Conservation (phyloP, 495 filamentous ascomycete species). For the Bombardia bombarda region DNA sequence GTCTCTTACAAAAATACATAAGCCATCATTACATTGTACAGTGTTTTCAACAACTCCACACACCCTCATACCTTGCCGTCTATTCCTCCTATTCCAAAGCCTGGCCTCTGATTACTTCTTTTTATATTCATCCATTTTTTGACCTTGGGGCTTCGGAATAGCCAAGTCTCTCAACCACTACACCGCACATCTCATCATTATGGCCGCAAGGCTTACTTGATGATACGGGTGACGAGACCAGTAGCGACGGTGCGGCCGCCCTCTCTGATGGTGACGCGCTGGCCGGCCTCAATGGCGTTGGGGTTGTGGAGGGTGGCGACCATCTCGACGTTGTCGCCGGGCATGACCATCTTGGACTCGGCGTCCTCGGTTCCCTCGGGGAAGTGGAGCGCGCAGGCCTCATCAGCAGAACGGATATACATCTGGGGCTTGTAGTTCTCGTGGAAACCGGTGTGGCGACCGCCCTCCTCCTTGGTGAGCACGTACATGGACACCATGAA, state of each 20-base stretch:
- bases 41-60: no score
- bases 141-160: no score
- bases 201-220: slow-evolving; percentile 62
- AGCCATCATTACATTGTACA: no score
- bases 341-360: slow-evolving; percentile 72
- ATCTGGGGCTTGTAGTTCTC: slow-evolving; percentile 94
- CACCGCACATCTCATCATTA: no score
- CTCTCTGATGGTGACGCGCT: slow-evolving; percentile 95
- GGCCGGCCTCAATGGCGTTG: slow-evolving; percentile 76
- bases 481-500: slow-evolving; percentile 96
- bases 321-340: slow-evolving; percentile 98
- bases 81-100: no score
- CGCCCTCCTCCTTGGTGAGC: slow-evolving; percentile 93
- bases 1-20: no score
- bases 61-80: no score
- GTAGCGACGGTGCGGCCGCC: slow-evolving; percentile 91
- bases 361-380: slow-evolving; percentile 65
- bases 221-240: slow-evolving; percentile 78
- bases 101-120: no score
- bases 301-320: slow-evolving; percentile 70
- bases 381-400: slow-evolving; percentile 73
- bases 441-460: slow-evolving; percentile 87
- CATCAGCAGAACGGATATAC: slow-evolving; percentile 90
- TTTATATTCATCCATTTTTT: no score
- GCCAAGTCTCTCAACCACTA: no score